These are phyloP conservation scores for Tillandsia leiboldiana DNA, from an alignment of 176 grass and related monocot species.

Conservation along the genomic window DNA sequence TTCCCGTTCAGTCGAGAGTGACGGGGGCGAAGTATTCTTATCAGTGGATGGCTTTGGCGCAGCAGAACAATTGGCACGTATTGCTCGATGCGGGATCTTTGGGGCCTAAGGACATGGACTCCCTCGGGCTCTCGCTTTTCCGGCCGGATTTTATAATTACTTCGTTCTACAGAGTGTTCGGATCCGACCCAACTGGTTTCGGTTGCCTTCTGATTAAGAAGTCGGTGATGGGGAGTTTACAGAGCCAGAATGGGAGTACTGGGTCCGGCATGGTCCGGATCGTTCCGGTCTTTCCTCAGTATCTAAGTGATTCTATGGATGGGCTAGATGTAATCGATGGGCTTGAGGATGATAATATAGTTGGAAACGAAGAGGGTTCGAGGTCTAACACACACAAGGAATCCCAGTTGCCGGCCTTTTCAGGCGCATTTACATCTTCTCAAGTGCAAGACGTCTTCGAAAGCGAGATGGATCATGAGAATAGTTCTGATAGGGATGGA, in stretches of 20 bases:
- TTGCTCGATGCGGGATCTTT: conserved; percentile 89
- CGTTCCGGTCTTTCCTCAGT: conserved; percentile 75
- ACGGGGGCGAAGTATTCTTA: conserved; percentile 95
- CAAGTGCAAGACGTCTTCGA: conserved; percentile 90
- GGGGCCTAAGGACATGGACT: conserved; percentile 99
- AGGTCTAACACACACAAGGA: conserved; percentile 36
- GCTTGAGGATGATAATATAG: conserved; percentile 67
- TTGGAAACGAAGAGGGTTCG: conserved; percentile 43
- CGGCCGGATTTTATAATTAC: conserved; percentile 98
- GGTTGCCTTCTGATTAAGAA: conserved; percentile 97
- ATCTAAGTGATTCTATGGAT: conserved; percentile 83
- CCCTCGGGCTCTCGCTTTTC: conserved; percentile 79
- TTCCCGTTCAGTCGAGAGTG: conserved; percentile 93
- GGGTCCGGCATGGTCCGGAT: conserved; percentile 85
- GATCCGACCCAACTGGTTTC: conserved; percentile 83
- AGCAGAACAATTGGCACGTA: conserved; percentile 99
- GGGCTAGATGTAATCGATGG: conserved; percentile 63
- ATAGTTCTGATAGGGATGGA: conserved; percentile 79
- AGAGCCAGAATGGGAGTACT: conserved; percentile 53
- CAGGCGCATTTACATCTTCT: conserved; percentile 75
- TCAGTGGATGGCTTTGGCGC: conserved; percentile 99
- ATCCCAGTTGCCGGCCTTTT: conserved; percentile 79
- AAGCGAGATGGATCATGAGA: conserved; percentile 81
- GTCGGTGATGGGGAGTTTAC: conserved; percentile 78
- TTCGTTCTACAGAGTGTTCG: conserved; percentile 93